Evolutionary conservation across 2,329 filamentous ascomycete genomes (phyloP).

Genomic region (Fusarium sp.): DNA sequence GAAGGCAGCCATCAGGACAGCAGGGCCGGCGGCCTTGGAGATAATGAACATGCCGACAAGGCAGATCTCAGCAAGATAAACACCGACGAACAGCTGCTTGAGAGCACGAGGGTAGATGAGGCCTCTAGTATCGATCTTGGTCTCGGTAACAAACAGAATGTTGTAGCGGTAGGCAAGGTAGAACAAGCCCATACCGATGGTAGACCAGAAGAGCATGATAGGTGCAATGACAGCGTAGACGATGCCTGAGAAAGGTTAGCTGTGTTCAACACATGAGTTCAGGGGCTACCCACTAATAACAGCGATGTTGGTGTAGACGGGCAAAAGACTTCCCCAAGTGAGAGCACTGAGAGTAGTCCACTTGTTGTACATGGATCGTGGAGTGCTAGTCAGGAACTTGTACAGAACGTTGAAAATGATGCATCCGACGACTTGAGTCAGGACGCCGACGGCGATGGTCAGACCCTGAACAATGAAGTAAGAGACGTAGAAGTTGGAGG

Average conservation of each 20-base stretch:
- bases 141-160: constrained; percentile 81
- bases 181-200: constrained; percentile 79
- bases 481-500: constrained; percentile 92
- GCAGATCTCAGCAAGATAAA: constrained; percentile 83
- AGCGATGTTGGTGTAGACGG: constrained; percentile 77
- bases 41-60: constrained; percentile 84
- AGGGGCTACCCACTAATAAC: constrained; percentile 66
- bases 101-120: constrained; percentile 88
- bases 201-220: constrained; percentile 82
- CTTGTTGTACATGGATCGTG: constrained; percentile 79
- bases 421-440: constrained; percentile 75
- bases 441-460: constrained; percentile 75
- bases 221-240: constrained; percentile 87
- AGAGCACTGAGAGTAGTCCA: constrained; percentile 75
- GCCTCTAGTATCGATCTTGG: constrained; percentile 86
- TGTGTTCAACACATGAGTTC: no score
- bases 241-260: constrained; percentile 59
- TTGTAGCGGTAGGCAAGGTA: constrained; percentile 91
- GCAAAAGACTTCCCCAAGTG: constrained; percentile 81
- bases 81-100: constrained; percentile 83
- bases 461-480: constrained; percentile 91
- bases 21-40: constrained; percentile 71
- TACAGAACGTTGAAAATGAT: constrained; percentile 74
- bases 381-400: constrained; percentile 78
- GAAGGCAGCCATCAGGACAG: constrained; percentile 79